Conservation (phyloP, 345 rosid species). For the Sisymbrium altissimum region DNA sequence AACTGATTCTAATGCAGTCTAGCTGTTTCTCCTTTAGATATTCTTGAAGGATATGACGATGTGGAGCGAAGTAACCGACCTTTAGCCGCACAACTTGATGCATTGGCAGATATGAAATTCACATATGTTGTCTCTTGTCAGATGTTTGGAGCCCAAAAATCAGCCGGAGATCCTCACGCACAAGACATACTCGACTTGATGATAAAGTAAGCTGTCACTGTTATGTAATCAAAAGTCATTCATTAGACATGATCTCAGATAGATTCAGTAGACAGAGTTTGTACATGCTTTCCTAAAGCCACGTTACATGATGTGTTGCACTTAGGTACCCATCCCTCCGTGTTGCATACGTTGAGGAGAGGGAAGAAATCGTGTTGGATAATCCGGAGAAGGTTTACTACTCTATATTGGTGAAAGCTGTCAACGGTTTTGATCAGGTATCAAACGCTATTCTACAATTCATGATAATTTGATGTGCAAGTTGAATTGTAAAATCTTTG, state of each 20-base stretch:
- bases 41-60: slow-evolving; percentile 72
- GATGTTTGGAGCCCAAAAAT: slow-evolving; percentile 74
- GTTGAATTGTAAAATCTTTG: not conserved
- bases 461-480: not conserved
- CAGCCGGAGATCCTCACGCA: slow-evolving; percentile 87
- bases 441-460: not conserved
- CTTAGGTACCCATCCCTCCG: slow-evolving; percentile 86
- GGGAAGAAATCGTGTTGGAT: slow-evolving; percentile 57
- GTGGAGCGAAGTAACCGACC: slow-evolving; percentile 62
- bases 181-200: slow-evolving; percentile 75
- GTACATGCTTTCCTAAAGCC: slow-evolving; percentile 24
- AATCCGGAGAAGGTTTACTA: slow-evolving; percentile 59
- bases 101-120: slow-evolving; percentile 85
- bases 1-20: slow-evolving; percentile 3
- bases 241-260: slow-evolving; percentile 5
- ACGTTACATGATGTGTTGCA: slow-evolving; percentile 11
- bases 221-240: slow-evolving; percentile 6
- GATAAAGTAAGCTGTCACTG: slow-evolving; percentile 53
- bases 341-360: slow-evolving; percentile 94
- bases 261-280: slow-evolving; percentile 1
- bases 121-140: slow-evolving; percentile 81
- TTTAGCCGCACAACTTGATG: slow-evolving; percentile 68
- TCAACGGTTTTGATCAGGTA: slow-evolving; percentile 80
- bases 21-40: slow-evolving; percentile 45
- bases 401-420: slow-evolving; percentile 83